Evolutionary conservation across 2,329 filamentous ascomycete genomes (phyloP), one percentile per base, ranked within the genome.

Genomic region (Exserohilum rostratum): DNA sequence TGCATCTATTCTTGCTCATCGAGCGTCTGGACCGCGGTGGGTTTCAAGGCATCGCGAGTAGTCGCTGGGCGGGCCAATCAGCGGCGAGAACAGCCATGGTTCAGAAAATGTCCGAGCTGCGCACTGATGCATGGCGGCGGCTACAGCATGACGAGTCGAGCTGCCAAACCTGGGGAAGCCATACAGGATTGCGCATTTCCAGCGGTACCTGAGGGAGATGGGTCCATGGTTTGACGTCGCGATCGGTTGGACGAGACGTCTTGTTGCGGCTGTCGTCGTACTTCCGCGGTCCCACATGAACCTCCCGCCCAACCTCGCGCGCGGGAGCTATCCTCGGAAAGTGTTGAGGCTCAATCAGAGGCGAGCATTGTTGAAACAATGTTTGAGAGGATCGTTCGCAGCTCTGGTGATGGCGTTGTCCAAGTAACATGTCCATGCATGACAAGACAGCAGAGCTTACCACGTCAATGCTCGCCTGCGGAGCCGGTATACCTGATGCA

Each of bases 1-100:
- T 37, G 53, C 57, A 68, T 61, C 72, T 75, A 75, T 75, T 74
- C 69, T 66, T 72, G 67, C 66, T 50, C 58, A 39, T 60, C 46
- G 62, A 51, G 45, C 58, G 61, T 68, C 62, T 68, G 65, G 65
- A 67, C 61, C 53, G 54, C 39, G 57, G 59, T 61, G 60, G 72
- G n/a, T 75, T 75, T 74, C 71, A 75, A 61, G 57, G 53, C 34
- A 68, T 70, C 61, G 66, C 59, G 72, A 75, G 71, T 72, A 75
- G 72, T 73, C 73, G 73, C 73, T 70, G 66, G 40, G 39, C 33
- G 43, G 49, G 62, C 73, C 71, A 75, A 75, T 75, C 48, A 70
- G 68, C 62, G 34, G 51, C 43, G 44, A 55, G 62, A 55, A 69
- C 49, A 45, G 64, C 62, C 57, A 51, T 70, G 53, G 60, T 60